phyloP scores from a whole-genome alignment of 176 grass and related monocot species.

The Oryza brachyantha region DNA sequence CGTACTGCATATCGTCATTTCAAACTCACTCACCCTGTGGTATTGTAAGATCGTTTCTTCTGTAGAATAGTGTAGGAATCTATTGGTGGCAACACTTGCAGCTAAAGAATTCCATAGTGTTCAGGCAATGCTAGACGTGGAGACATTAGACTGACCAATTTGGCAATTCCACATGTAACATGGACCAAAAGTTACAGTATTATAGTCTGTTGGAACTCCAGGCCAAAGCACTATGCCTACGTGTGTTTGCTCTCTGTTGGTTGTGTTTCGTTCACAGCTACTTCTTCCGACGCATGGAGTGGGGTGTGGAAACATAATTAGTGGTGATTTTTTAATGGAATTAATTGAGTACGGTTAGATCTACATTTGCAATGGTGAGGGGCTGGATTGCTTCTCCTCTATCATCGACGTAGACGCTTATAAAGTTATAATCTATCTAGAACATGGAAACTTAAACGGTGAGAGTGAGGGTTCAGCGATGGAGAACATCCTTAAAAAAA shows the following conservation, averaged over 20 bases:
- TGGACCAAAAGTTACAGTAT: conserved; percentile 21
- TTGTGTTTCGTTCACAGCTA: background rate
- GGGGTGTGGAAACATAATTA: too few species aligned
- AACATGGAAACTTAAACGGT: too few species aligned
- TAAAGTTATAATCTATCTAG: too few species aligned
- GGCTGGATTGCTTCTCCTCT: too few species aligned
- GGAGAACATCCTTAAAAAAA: too few species aligned
- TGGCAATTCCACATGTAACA: background rate
- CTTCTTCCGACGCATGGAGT: too few species aligned
- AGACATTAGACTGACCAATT: conserved; percentile 25
- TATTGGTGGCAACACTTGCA: background rate
- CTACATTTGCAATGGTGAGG: too few species aligned
- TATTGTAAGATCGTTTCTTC: background rate
- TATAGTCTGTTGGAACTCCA: conserved; percentile 1
- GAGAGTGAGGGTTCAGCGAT: too few species aligned
- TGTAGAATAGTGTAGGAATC: background rate
- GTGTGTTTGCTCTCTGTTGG: background rate
- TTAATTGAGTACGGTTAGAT: too few species aligned
- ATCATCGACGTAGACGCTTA: too few species aligned
- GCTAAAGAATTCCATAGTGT: background rate
- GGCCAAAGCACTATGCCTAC: background rate
- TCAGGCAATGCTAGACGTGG: background rate
- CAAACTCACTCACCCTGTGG: background rate
- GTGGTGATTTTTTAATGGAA: too few species aligned
- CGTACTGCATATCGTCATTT: background rate